phyloP scores from a whole-genome alignment of 2,329 filamentous ascomycete species.

The Neobulgaria alba region DNA sequence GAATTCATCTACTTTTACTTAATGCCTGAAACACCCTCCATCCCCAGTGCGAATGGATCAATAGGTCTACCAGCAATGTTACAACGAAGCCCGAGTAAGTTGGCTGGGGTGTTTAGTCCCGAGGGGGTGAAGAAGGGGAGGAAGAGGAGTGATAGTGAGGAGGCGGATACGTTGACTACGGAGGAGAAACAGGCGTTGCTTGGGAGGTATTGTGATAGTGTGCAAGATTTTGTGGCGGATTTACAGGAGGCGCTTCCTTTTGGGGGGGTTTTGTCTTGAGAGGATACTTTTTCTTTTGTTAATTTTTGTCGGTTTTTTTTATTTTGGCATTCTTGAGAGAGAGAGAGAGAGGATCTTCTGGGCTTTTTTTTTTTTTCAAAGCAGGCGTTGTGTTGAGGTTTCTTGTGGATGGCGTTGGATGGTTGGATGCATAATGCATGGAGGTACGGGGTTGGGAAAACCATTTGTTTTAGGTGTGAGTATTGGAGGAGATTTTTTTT shows the following conservation, averaged over 20 bases:
- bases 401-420: slow-evolving; percentile 1
- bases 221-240: slow-evolving; percentile 62
- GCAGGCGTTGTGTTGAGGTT: neutral
- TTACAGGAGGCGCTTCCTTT: slow-evolving; percentile 72
- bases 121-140: slow-evolving; percentile 28
- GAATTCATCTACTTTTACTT: slow-evolving; percentile 99
- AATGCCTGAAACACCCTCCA: slow-evolving; percentile 73
- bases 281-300: no score
- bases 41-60: slow-evolving; percentile 40
- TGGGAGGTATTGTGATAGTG: slow-evolving; percentile 49
- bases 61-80: slow-evolving; percentile 43
- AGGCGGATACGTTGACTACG: slow-evolving; percentile 42
- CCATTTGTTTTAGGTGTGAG: neutral
- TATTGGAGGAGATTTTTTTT: neutral
- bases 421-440: neutral
- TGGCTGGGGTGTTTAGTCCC: slow-evolving; percentile 47
- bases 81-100: slow-evolving; percentile 61
- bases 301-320: no score
- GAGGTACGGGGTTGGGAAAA: neutral
- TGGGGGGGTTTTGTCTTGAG: slow-evolving; percentile 36
- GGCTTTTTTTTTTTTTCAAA: neutral
- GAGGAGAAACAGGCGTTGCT: slow-evolving; percentile 60
- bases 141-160: slow-evolving; percentile 28
- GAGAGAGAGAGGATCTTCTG: neutral
- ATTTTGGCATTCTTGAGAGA: no score